These are phyloP conservation scores for Arachis monticola DNA, from an alignment of 331 rosid genomes.

Conservation along the genomic window DNA sequence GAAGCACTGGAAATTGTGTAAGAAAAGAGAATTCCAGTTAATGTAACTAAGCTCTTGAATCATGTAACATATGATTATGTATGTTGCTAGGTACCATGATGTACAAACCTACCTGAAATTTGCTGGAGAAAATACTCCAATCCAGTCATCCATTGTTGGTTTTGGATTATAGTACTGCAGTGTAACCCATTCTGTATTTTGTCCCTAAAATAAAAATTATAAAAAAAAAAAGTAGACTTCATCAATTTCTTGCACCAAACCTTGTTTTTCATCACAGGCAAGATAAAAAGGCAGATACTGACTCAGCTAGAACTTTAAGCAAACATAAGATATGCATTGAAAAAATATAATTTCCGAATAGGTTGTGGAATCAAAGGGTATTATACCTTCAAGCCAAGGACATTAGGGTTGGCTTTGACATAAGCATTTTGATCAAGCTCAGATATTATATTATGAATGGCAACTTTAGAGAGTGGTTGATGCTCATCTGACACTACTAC, in stretches of 20 bases:
- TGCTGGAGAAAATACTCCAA: conserved; percentile 90
- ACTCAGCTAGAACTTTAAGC: conserved; percentile 21
- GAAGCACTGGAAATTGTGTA: conserved; percentile 65
- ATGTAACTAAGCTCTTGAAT: neutral
- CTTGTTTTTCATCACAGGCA: conserved; percentile 19
- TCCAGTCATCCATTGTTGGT: conserved; percentile 81
- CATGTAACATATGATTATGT: conserved; percentile 3
- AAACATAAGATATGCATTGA: neutral
- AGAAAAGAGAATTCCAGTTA: conserved; percentile 23
- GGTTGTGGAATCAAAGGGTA: conserved; percentile 10
- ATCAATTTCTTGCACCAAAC: conserved; percentile 38
- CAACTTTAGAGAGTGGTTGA: conserved; percentile 74
- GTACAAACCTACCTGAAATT: conserved; percentile 69
- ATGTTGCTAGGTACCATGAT: conserved; percentile 7
- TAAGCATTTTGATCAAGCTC: conserved; percentile 59
- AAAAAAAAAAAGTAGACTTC: conserved; percentile 14
- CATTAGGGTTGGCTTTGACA: conserved; percentile 62
- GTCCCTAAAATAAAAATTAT: conserved; percentile 50
- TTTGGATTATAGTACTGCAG: conserved; percentile 63
- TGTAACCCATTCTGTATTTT: conserved; percentile 65
- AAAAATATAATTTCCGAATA: conserved; percentile 2
- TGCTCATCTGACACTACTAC: conserved; percentile 64
- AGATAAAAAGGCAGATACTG: conserved; percentile 17
- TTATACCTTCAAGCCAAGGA: conserved; percentile 72
- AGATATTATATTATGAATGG: conserved; percentile 54